Conservation (phyloP, 2,329 filamentous ascomycete genomes). For the Tolypocladium sp. region DNA sequence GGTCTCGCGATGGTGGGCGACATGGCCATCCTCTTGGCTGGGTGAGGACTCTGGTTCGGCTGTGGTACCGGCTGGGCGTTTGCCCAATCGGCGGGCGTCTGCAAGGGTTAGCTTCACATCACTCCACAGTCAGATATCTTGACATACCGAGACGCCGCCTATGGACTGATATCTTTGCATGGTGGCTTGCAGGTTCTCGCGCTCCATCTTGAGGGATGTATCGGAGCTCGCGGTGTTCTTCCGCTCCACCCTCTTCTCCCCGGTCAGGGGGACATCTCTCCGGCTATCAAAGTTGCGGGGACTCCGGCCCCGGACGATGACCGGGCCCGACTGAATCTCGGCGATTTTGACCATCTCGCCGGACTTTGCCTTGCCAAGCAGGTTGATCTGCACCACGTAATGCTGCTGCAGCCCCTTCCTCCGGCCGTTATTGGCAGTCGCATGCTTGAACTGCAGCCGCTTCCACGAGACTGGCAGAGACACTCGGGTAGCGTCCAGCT, state of each 20-base stretch:
- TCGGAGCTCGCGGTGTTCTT: slow-evolving; percentile 29
- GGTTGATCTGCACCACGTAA: slow-evolving; percentile 79
- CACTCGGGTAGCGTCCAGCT: slow-evolving; percentile 68
- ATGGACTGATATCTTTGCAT: slow-evolving; percentile 22
- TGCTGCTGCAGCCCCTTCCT: slow-evolving; percentile 93
- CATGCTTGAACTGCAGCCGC: slow-evolving; percentile 87
- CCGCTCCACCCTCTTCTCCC: slow-evolving; percentile 38
- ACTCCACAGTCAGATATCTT: neutral
- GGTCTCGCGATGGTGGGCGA: slow-evolving; percentile 42
- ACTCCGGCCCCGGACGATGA: slow-evolving; percentile 88
- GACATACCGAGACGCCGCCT: slow-evolving; percentile 24
- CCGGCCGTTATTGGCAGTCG: slow-evolving; percentile 90
- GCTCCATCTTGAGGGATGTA: slow-evolving; percentile 22
- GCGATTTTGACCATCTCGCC: slow-evolving; percentile 66
- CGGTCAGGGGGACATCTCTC: slow-evolving; percentile 71
- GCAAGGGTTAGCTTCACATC: slow-evolving; percentile 14
- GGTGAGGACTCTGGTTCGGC: slow-evolving; percentile 31
- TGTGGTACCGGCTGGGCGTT: slow-evolving; percentile 27
- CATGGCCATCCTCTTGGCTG: slow-evolving; percentile 42
- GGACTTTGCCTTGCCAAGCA: slow-evolving; percentile 64
- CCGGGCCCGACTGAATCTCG: slow-evolving; percentile 83
- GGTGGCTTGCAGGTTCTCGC: slow-evolving; percentile 18
- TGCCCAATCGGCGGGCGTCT: slow-evolving; percentile 34
- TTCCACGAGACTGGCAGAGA: slow-evolving; percentile 88
- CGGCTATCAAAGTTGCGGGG: slow-evolving; percentile 89